phyloP scores from a whole-genome alignment of 805 yeast genomes.

The Starmerella sirachaensis region DNA sequence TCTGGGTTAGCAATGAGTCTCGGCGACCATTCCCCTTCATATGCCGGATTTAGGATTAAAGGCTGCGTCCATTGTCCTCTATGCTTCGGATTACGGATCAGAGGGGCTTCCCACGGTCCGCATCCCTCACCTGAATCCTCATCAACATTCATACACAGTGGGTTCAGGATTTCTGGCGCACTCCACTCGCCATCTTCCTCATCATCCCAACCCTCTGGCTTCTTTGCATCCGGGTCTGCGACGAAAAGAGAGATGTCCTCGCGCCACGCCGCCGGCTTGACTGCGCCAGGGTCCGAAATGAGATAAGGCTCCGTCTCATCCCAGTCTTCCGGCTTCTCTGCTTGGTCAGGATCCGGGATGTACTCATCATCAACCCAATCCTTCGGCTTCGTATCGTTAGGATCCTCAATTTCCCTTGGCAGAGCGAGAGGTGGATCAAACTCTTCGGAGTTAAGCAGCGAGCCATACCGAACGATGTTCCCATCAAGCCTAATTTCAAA shows the following conservation, averaged over 20 bases:
- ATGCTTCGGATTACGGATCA: conserved; percentile 54
- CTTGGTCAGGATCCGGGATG: conserved; percentile 56
- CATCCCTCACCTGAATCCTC: conserved; percentile 44
- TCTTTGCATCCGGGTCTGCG: conserved; percentile 51
- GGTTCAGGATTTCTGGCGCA: conserved; percentile 58
- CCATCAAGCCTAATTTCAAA: conserved; percentile 81
- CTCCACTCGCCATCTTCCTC: conserved; percentile 81
- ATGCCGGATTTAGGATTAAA: conserved; percentile 56
- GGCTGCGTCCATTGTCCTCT: conserved; percentile 74
- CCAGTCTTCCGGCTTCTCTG: conserved; percentile 72
- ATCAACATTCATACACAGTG: conserved; percentile 43
- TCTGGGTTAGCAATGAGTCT: conserved; percentile 55
- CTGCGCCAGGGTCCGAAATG: conserved; percentile 56
- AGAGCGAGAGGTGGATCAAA: conserved; percentile 61
- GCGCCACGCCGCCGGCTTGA: conserved; percentile 70
- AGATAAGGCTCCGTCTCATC: conserved; percentile 55
- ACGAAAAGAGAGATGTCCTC: conserved; percentile 48
- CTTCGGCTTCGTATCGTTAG: conserved; percentile 50
- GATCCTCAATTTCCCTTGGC: conserved; percentile 49
- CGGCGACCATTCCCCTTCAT: conserved; percentile 70
- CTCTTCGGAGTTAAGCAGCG: conserved; percentile 41
- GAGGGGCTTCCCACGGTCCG: conserved; percentile 67
- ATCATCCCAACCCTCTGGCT: conserved; percentile 78
- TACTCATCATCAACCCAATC: conserved; percentile 67
- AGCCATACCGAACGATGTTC: conserved; percentile 56